These are phyloP conservation scores for Tetradesmus obliquus DNA, from an alignment of 139 green algal species.

Conservation along the genomic window DNA sequence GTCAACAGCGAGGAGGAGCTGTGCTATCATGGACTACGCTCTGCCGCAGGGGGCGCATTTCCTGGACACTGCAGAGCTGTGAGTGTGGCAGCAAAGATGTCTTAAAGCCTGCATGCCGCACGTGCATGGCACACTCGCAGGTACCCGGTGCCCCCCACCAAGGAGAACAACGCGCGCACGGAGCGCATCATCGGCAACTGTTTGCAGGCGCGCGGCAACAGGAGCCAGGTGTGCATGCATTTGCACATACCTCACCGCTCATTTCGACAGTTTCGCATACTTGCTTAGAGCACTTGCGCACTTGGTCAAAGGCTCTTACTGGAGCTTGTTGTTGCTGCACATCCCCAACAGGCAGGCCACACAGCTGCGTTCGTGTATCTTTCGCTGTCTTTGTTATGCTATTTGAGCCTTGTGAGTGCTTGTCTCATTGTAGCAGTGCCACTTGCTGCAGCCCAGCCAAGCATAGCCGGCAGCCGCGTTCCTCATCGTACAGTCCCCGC, in stretches of 20 bases:
- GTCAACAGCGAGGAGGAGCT: conserved; percentile 61
- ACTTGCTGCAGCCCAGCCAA: no score
- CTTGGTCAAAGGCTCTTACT: no score
- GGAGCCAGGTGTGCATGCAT: conserved; percentile 53
- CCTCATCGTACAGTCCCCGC: no score
- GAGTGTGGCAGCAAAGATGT: not conserved
- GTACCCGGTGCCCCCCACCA: conserved; percentile 63
- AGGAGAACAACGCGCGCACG: conserved; percentile 63
- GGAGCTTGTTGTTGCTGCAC: no score
- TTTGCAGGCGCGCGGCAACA: conserved; percentile 66
- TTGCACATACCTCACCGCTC: not conserved
- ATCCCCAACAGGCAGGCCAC: no score
- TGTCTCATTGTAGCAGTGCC: no score
- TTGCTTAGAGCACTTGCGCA: not conserved
- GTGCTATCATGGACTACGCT: conserved; percentile 66
- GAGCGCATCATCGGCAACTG: conserved; percentile 87
- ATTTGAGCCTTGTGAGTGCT: no score
- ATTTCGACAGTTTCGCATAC: not conserved
- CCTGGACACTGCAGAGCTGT: conserved; percentile 78
- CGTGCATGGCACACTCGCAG: not conserved
- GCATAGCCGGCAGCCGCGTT: no score
- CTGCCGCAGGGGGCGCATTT: conserved; percentile 63
- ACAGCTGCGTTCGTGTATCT: no score
- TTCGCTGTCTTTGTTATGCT: no score
- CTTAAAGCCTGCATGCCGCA: not conserved